Percentiles rank a stretch among this genome's conserved stretches.
Evolutionary conservation across 2,329 filamentous ascomycete species (phyloP).

Genomic region (Orbilia ellipsospora): DNA sequence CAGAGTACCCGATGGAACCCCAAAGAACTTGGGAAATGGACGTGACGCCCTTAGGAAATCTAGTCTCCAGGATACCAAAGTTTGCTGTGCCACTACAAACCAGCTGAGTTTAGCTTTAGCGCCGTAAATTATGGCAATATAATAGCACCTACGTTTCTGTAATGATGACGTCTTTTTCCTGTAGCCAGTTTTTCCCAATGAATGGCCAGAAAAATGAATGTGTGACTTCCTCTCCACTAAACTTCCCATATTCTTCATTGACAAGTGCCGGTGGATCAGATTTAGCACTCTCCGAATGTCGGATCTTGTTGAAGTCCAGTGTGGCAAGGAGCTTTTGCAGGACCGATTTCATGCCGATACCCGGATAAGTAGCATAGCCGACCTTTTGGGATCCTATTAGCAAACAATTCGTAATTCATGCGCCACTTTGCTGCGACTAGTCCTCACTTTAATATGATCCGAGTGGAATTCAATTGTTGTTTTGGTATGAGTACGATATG

Average conservation of each 20-base stretch:
- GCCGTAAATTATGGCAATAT: background rate
- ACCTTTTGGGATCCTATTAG: constrained; percentile 62
- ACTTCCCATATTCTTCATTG: constrained; percentile 65
- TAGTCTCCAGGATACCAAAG: constrained; percentile 87
- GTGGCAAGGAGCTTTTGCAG: constrained; percentile 71
- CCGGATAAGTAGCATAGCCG: constrained; percentile 80
- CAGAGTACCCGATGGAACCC: constrained; percentile 74
- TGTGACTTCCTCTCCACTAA: constrained; percentile 67
- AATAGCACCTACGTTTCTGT: constrained; percentile 73
- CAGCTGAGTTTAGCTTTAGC: background rate
- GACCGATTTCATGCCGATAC: constrained; percentile 80
- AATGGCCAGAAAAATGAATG: constrained; percentile 82
- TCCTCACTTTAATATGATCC: constrained; percentile 70
- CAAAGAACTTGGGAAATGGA: constrained; percentile 82
- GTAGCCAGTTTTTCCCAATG: constrained; percentile 75
- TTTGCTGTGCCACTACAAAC: constrained; percentile 75
- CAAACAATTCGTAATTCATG: background rate
- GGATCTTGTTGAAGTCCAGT: constrained; percentile 46
- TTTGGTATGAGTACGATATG: constrained; percentile 79
- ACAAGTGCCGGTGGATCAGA: constrained; percentile 62
- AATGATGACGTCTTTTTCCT: constrained; percentile 78
- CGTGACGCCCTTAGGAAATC: constrained; percentile 80
- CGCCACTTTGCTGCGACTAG: background rate
- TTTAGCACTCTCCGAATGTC: constrained; percentile 49
- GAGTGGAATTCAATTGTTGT: constrained; percentile 85